phyloP scores from a whole-genome alignment of 495 filamentous ascomycete species.

The Penicillium roqueforti region DNA sequence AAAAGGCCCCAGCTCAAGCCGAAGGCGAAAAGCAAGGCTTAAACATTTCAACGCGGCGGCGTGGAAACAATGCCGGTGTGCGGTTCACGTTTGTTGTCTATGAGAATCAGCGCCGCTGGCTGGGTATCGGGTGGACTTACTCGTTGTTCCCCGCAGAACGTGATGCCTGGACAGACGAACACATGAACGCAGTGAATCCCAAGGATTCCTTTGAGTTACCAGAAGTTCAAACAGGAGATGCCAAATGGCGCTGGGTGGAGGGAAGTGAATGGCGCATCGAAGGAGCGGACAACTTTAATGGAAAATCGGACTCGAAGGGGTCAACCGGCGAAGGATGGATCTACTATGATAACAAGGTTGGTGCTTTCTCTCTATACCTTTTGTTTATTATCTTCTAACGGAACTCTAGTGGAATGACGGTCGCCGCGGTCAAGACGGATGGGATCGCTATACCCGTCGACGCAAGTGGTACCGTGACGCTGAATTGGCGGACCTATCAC shows the following conservation, averaged over 20 bases:
- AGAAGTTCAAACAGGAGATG: slow-evolving; percentile 73
- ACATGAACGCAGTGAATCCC: slow-evolving; percentile 71
- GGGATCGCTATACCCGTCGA: slow-evolving; percentile 90
- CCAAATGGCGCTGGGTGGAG: slow-evolving; percentile 85
- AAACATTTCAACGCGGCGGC: slow-evolving; percentile 48
- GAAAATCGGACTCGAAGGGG: slow-evolving; percentile 31
- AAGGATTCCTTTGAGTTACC: slow-evolving; percentile 84
- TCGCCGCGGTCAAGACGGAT: slow-evolving; percentile 81
- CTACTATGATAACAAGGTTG: slow-evolving; percentile 96
- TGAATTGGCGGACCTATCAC: slow-evolving; percentile 77
- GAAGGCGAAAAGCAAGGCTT: slow-evolving; percentile 41
- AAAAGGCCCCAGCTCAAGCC: slow-evolving; percentile 35
- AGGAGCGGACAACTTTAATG: slow-evolving; percentile 53
- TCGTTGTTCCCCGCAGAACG: slow-evolving; percentile 87
- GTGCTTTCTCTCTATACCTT: not conserved
- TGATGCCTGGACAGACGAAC: slow-evolving; percentile 91
- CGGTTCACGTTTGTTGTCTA: slow-evolving; percentile 94
- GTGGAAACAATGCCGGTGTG: slow-evolving; percentile 64
- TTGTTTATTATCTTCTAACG: slow-evolving; percentile 5
- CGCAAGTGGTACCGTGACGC: slow-evolving; percentile 96
- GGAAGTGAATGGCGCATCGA: slow-evolving; percentile 85
- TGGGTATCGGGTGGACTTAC: slow-evolving; percentile 91
- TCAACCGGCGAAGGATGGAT: slow-evolving; percentile 80
- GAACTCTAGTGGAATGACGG: slow-evolving; percentile 79
- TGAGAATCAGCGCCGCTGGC: slow-evolving; percentile 95